These are phyloP conservation scores for Echinochloa phyllopogon DNA, from an alignment of 176 grass and related monocot species.

Conservation along the genomic window DNA sequence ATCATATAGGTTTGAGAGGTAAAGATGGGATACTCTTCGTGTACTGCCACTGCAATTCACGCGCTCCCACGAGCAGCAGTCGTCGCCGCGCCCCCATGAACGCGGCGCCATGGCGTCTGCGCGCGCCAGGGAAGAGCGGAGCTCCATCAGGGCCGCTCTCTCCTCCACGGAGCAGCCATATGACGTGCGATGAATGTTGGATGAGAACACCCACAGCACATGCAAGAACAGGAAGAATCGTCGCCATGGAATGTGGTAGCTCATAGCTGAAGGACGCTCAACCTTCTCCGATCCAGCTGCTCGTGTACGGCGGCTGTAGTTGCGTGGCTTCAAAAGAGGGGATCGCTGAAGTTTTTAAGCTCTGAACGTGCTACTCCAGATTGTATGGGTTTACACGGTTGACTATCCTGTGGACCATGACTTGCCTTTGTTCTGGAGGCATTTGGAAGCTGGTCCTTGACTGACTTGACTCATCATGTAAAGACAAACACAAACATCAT, in stretches of 20 bases:
- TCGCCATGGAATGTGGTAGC: not conserved
- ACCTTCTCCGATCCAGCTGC: not conserved
- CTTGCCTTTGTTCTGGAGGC: not conserved
- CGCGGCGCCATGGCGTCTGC: not conserved
- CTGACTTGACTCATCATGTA: not conserved
- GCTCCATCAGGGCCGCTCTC: slow-evolving; percentile 18
- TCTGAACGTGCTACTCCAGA: not conserved
- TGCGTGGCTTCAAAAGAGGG: not conserved
- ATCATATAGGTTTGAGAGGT: not conserved
- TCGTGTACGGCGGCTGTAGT: not conserved
- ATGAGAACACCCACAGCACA: not conserved
- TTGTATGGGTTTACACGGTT: not conserved
- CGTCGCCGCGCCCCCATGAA: not conserved
- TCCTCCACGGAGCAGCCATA: slow-evolving; percentile 20
- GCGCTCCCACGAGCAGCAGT: slow-evolving; percentile 28
- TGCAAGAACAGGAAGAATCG: not conserved
- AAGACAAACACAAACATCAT: not conserved
- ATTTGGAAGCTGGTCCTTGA: not conserved
- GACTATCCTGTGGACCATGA: not conserved
- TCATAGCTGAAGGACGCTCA: not conserved
- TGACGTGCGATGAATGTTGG: not conserved
- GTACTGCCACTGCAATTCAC: slow-evolving; percentile 6
- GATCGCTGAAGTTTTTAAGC: not conserved
- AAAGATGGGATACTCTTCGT: not conserved
- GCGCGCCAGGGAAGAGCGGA: not conserved